Evolutionary conservation across 2,329 filamentous ascomycete species (phyloP), one percentile per base, ranked within the genome.

Genomic region (Calycina herbarum): DNA sequence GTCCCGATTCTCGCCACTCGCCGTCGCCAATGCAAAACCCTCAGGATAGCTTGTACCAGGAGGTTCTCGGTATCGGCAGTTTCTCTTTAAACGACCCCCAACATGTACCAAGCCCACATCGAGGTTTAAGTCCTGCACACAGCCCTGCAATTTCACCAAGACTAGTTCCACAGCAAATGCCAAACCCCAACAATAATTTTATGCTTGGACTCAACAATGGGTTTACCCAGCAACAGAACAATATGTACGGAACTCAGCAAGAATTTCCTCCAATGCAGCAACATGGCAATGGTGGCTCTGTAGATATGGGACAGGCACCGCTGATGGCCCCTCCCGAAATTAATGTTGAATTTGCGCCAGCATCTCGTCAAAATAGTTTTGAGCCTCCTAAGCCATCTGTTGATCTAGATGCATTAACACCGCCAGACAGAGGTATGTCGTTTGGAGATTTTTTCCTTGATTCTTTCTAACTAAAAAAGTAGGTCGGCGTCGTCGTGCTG

Each of bases 291-390:
- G 76, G 77, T 27, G 76, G 77, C n/a, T 79, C 79, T 29, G 76
- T 79, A 35, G 90, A 94, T 65, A 85, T 91, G 75, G 86, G 87
- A 5, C 88, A 85, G 75, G 87, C 85, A 57, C 86, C 89, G 60
- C 85, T 91, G 71, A 95, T 96, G 89, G 90, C 90, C 3, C 92
- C 94, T n/a, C 94, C 94, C 0, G 92, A 94, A 61, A 97, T 97
- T 78, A 96, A 95, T 75, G 95, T 97, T 72, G 92, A 97, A 76
- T 93, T 92, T 77, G 94, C 93, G 17, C 94, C 94, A 29, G 89
- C 89, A 8, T 86, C 90, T 62, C 81, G 85, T 65, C 86, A 86
- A 73, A 85, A 82, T 62, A 87, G 83, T 71, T 90, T 91, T 75
- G 90, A 89, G 68, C 85, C 86, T 33, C 82, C 84, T 24, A 92